Base-by-base conservation (phyloP, 2,329 filamentous ascomycete genomes). In the Fusarium denticulatum region DNA sequence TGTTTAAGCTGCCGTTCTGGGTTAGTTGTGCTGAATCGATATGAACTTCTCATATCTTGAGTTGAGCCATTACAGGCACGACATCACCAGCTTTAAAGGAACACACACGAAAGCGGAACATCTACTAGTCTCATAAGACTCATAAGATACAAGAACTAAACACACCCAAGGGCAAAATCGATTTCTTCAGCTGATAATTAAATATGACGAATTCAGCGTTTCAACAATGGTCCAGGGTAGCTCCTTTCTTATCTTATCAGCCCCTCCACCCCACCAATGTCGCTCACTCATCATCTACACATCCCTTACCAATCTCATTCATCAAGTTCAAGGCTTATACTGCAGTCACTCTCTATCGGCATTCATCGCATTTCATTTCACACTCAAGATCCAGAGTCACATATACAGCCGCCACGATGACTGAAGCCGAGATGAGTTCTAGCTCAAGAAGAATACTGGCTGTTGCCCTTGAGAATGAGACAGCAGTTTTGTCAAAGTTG, bases 391-490 rank as follows among this genome's bases (percentile, higher is more conserved):
- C 6, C 3, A 24, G 6, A 3, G 0, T 9, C 2, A 26, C 7
- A 22, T 5, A 9, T 24, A 37, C 8, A 42, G 5, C n/a, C 22
- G 34, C 16, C 36, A 52, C 18, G 26, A 77, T 76, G 76, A 49
- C 74, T 39, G 76, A 78, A 45, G 58, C 39, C 47, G 72, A 64
- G 40, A 66, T 74, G 60, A 67, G 64, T 60, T 78, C 76, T 14
- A 64, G 62, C 34, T 78, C 76, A 16, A 84, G 88, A 57, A 84
- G 90, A 34, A 87, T 91, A 60, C 81, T 92, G 40, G 89, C 89
- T 22, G 86, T 92, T 10, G 87, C 85, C n/a, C 81, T 86, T 46
- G 83, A 83, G 64, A 84, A 81, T 40, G 85, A 85, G 63, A 84
- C 81, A 12, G 81, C 85, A 11, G 84, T 86, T 37, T 80, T 90